phyloP scores from a whole-genome alignment of 768 basidiomycete genomes.

The Lactarius vividus region DNA sequence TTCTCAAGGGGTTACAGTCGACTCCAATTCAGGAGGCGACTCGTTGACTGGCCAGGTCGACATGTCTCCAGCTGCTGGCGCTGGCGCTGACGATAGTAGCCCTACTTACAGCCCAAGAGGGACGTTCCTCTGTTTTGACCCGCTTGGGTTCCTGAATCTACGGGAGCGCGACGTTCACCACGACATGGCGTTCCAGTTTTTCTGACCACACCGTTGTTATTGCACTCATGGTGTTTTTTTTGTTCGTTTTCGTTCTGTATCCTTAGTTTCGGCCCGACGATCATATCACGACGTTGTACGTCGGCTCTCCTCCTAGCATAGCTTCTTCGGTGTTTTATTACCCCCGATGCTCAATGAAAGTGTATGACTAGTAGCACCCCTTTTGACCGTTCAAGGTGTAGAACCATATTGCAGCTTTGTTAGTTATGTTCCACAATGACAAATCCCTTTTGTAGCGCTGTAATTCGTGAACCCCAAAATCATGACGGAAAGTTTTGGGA shows the following conservation, averaged over 20 bases:
- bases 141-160: conserved; percentile 36
- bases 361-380: conserved; percentile 17
- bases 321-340: conserved; percentile 9
- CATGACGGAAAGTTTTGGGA: no score
- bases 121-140: conserved; percentile 31
- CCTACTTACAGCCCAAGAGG: neutral
- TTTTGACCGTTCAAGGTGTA: neutral
- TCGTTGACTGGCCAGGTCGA: neutral
- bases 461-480: neutral
- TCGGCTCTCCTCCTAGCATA: conserved; percentile 10
- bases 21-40: neutral
- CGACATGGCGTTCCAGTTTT: conserved; percentile 17
- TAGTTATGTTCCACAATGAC: neutral
- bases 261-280: neutral
- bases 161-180: conserved; percentile 32
- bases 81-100: neutral
- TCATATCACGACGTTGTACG: conserved; percentile 11
- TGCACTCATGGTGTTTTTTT: neutral
- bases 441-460: neutral
- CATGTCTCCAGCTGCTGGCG: neutral
- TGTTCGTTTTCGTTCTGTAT: conserved; percentile 9
- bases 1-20: neutral
- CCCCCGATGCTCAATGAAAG: conserved; percentile 1
- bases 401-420: neutral
- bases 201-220: conserved; percentile 15